Percentiles rank a stretch among this genome's conserved stretches.
Conservation (phyloP, 2,329 filamentous ascomycete genomes). For the Ustilaginoidea virens region DNA sequence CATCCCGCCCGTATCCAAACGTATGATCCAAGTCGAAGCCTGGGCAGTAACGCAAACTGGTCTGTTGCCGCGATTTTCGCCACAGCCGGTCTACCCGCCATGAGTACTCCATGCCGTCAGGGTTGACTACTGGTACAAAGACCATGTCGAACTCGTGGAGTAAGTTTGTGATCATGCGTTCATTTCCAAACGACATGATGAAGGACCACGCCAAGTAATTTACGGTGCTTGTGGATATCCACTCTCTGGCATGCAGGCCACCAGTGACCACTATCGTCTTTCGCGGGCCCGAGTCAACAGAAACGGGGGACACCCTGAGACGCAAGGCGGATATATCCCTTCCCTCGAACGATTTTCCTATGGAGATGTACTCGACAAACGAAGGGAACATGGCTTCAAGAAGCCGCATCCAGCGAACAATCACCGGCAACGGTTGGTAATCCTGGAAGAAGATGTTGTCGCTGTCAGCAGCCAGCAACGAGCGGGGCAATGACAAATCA, state of each 20-base stretch:
- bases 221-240: constrained; percentile 86
- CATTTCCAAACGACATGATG: constrained; percentile 67
- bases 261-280: constrained; percentile 73
- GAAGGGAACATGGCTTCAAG: constrained; percentile 81
- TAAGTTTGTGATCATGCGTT: constrained; percentile 55
- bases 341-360: constrained; percentile 80
- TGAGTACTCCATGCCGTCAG: constrained; percentile 86
- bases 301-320: constrained; percentile 42
- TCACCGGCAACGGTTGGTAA: constrained; percentile 74
- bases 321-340: constrained; percentile 72
- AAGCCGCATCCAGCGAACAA: constrained; percentile 82
- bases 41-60: constrained; percentile 65
- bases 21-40: constrained; percentile 82
- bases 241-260: constrained; percentile 86
- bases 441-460: constrained; percentile 80
- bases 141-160: constrained; percentile 77
- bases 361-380: constrained; percentile 54
- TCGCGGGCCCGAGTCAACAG: constrained; percentile 31
- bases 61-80: constrained; percentile 86
- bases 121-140: constrained; percentile 78
- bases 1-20: constrained; percentile 77
- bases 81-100: constrained; percentile 87
- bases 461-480: constrained; percentile 16
- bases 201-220: constrained; percentile 83
- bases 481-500: too few species aligned